phyloP scores from a whole-genome alignment of 164 flowering plant genomes.

The Magnolia sinica region DNA sequence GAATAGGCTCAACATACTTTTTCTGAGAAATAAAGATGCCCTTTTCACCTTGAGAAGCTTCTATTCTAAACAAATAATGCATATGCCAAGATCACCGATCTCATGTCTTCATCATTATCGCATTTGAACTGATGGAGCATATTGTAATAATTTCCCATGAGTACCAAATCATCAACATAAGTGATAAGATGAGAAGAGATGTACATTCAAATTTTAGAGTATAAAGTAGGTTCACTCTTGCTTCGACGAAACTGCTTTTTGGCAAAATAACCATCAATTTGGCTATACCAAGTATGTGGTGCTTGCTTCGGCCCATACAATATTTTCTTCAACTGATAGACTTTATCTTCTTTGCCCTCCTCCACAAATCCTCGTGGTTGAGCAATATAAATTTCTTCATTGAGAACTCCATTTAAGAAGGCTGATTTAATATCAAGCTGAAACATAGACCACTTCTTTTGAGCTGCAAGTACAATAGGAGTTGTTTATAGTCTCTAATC shows the following conservation, averaged over 20 bases:
- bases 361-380: background rate
- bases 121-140: background rate
- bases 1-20: background rate
- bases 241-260: background rate
- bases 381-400: background rate
- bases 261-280: background rate
- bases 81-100: background rate
- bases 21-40: background rate
- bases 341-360: constrained; percentile 3
- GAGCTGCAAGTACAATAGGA: background rate
- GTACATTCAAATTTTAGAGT: background rate
- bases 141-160: background rate
- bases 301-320: background rate
- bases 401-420: background rate
- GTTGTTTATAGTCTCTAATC: background rate
- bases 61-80: background rate
- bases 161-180: background rate
- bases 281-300: constrained; percentile 1
- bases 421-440: background rate
- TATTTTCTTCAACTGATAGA: background rate
- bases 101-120: background rate
- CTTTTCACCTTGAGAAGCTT: background rate
- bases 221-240: background rate
- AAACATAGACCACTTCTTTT: background rate
- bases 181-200: background rate